A percentile compares a stretch with the other conserved stretches of the same genome.
Evolutionary conservation across 805 yeast genomes (phyloP).

Genomic region (Priceomyces castillae): DNA sequence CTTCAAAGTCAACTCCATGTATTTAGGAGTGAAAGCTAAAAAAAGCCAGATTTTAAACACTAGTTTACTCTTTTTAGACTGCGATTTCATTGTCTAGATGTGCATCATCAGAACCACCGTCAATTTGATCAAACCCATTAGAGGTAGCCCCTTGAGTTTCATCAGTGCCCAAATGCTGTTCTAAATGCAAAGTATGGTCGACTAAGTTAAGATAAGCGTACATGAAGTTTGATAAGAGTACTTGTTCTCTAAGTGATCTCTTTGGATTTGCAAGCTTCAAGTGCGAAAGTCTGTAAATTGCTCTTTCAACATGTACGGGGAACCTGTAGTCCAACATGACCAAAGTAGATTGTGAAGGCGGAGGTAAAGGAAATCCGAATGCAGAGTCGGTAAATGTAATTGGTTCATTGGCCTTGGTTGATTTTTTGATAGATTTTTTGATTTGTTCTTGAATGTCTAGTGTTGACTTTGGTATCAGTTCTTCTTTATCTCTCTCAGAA

Average conservation of each 20-base stretch:
- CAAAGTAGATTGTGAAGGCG: constrained; percentile 70
- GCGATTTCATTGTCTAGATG: background rate
- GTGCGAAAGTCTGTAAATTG: constrained; percentile 89
- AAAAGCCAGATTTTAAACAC: no score
- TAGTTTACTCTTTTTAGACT: background rate
- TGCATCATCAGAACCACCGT: background rate
- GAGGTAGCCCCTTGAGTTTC: background rate
- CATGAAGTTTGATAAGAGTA: constrained; percentile 91
- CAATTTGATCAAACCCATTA: background rate
- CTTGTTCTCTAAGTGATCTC: constrained; percentile 89
- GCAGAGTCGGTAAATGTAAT: constrained; percentile 67
- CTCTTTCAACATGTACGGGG: constrained; percentile 94
- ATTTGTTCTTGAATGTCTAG: constrained; percentile 43
- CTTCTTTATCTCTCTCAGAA: constrained; percentile 14
- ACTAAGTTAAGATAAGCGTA: constrained; percentile 93
- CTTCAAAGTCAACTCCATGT: no score
- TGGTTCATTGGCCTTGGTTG: constrained; percentile 45
- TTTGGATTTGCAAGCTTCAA: constrained; percentile 92
- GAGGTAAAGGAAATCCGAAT: constrained; percentile 84
- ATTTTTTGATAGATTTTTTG: constrained; percentile 39
- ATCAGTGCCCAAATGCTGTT: constrained; percentile 40
- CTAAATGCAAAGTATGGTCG: constrained; percentile 79
- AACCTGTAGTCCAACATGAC: constrained; percentile 82
- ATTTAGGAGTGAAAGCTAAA: no score
- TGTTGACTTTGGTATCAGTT: constrained; percentile 30